phyloP scores from a whole-genome alignment of 129 eudicot species.

The Flaveria brownii region DNA sequence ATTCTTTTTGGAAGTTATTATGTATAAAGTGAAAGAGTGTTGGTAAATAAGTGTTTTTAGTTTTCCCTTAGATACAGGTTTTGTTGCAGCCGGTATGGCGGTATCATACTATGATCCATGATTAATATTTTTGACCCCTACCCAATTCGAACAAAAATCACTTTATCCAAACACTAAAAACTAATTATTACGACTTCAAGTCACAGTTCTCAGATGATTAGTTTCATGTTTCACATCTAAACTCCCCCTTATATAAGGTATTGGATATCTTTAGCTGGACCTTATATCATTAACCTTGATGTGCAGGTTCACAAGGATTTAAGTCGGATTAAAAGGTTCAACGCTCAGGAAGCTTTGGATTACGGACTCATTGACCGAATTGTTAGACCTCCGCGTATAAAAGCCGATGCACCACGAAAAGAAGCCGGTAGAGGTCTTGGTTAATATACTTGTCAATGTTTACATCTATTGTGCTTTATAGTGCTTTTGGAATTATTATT shows the following conservation, averaged over 20 bases:
- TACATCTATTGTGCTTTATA: not conserved
- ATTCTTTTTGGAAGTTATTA: not conserved
- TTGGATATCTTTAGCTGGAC: not conserved
- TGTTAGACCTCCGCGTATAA: conserved; percentile 59
- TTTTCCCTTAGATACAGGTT: not conserved
- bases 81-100: not conserved
- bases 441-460: not conserved
- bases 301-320: conserved; percentile 68
- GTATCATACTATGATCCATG: not conserved
- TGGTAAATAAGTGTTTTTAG: not conserved
- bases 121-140: no score
- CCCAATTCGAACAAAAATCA: not conserved
- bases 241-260: not conserved
- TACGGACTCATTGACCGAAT: conserved; percentile 75
- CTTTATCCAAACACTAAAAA: not conserved
- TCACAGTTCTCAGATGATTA: not conserved
- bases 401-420: conserved; percentile 53
- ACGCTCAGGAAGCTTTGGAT: conserved; percentile 71
- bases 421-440: conserved; percentile 51
- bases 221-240: not conserved
- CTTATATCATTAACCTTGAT: conserved; percentile 6
- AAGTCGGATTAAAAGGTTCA: conserved; percentile 47
- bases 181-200: not conserved
- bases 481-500: not conserved
- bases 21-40: not conserved